Base-by-base conservation (phyloP, 108 stramenopile species). In the Nitzschia palea region DNA sequence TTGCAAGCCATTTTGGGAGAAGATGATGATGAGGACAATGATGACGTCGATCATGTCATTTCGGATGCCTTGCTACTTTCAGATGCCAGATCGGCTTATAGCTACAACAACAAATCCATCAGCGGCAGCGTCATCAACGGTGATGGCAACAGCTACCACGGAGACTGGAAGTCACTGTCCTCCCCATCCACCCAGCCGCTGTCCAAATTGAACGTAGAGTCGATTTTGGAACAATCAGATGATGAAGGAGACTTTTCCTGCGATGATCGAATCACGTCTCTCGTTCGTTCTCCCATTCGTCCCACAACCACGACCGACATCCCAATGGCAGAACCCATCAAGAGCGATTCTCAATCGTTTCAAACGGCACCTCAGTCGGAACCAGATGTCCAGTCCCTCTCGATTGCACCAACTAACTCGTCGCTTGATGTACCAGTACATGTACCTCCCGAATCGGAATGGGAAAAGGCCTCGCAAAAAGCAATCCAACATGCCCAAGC, bases 1-100 rank as follows among this genome's bases (percentile, higher is more conserved):
- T 62, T 89, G 61, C 84, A 92, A 65, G 76, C 76, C 67, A 86
- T 87, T 68, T 58, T 89, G 33, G 71, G 73, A 32, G 87, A 87
- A 59, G 80, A 80, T 45, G 83, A 91, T 53, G 87, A 86, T 27
- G 86, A 86, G 34, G 65, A 68, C 22, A 66, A 83, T 47, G 60
- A 70, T 15, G 77, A 60, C 18, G 64, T 71, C n/a, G 72, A 74
- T 47, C 8, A 10, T 18, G 47, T 48, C 8, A 12, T 48, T 8
- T 32, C 27, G 23, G 45, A 9, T 28, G 17, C 17, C 42, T 6
- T 44, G 31, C n/a, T 35, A 29, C 17, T 14, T 40, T 8, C 10
- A 10, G 14, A 14, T 40, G 37, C 10, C 37, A 14, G 14, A 14
- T 12, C 18, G 8, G 47, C 47, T 48, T 5, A 20, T n/a, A 20